phyloP scores from a whole-genome alignment of 2,329 filamentous ascomycete genomes.

The Plenodomus tracheiphilus region DNA sequence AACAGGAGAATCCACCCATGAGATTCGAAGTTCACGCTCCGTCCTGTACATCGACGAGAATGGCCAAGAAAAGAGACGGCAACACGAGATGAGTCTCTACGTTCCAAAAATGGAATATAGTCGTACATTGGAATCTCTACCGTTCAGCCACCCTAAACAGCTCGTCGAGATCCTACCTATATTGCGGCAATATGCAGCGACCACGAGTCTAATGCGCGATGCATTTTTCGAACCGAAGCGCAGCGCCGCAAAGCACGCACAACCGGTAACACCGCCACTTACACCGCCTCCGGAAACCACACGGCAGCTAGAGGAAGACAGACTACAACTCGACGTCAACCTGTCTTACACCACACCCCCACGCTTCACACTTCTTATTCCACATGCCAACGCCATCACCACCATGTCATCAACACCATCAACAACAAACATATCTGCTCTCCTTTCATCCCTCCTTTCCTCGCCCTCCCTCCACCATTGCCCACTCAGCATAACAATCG shows the following conservation, averaged over 20 bases:
- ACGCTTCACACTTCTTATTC: conserved; percentile 33
- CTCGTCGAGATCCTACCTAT: conserved; percentile 71
- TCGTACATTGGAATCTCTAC: conserved; percentile 66
- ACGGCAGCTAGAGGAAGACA: neutral
- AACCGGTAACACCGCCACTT: conserved; percentile 17
- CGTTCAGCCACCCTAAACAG: conserved; percentile 78
- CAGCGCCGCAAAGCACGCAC: conserved; percentile 8
- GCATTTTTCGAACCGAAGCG: conserved; percentile 53
- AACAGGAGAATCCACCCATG: conserved; percentile 47
- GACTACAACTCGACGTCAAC: conserved; percentile 34
- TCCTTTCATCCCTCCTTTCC: conserved; percentile 23
- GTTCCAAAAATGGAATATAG: conserved; percentile 75
- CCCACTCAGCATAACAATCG: conserved; percentile 57
- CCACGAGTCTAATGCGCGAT: conserved; percentile 66
- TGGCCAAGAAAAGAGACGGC: conserved; percentile 25
- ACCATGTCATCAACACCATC: conserved; percentile 5
- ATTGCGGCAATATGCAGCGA: conserved; percentile 73
- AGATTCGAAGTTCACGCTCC: conserved; percentile 55
- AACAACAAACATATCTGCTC: conserved; percentile 1
- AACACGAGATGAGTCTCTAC: conserved; percentile 63
- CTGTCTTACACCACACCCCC: conserved; percentile 41
- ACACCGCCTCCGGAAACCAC: neutral
- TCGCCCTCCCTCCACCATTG: conserved; percentile 42
- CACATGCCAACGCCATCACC: conserved; percentile 25
- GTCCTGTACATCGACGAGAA: conserved; percentile 46